Conservation (phyloP, 2,329 filamentous ascomycete genomes). For the Pseudogymnoascus pannorum region DNA sequence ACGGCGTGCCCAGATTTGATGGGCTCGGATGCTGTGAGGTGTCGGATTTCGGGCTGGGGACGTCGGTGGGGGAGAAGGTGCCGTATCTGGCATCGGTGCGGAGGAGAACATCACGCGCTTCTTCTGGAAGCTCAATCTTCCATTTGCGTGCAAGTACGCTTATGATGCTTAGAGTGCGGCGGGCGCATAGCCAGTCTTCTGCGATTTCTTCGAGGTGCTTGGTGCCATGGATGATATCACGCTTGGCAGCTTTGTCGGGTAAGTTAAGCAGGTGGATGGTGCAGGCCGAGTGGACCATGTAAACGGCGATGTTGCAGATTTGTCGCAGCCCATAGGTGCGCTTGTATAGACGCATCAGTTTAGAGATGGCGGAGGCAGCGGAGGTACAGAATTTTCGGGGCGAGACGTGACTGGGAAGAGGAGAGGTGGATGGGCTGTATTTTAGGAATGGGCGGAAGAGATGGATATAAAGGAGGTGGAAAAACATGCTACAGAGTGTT, state of each 20-base stretch:
- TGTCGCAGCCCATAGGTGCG: conserved; percentile 84
- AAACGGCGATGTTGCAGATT: conserved; percentile 94
- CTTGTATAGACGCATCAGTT: conserved; percentile 90
- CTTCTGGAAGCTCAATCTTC: conserved; percentile 78
- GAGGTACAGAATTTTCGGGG: conserved; percentile 86
- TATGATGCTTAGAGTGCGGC: conserved; percentile 77
- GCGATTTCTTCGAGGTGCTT: conserved; percentile 93
- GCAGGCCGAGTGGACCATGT: conserved; percentile 89
- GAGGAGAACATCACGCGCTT: conserved; percentile 68
- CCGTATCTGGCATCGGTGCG: conserved; percentile 77
- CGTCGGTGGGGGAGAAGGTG: conserved; percentile 44
- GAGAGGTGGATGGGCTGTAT: conserved; percentile 74
- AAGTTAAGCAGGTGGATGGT: conserved; percentile 91
- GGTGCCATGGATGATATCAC: conserved; percentile 84
- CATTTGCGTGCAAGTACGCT: conserved; percentile 82
- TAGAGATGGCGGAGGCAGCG: conserved; percentile 83
- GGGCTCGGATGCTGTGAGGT: conserved; percentile 2
- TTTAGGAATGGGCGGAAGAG: conserved; percentile 93
- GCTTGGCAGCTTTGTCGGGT: conserved; percentile 80
- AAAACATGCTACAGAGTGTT: conserved; percentile 71
- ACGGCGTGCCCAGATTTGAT: background rate
- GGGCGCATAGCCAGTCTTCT: conserved; percentile 86
- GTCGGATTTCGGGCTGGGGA: conserved; percentile 25
- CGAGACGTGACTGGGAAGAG: conserved; percentile 78
- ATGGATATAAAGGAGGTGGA: conserved; percentile 90